Conservation (phyloP, 2,329 filamentous ascomycete species). For the Phaeophleospora eucalypticola region DNA sequence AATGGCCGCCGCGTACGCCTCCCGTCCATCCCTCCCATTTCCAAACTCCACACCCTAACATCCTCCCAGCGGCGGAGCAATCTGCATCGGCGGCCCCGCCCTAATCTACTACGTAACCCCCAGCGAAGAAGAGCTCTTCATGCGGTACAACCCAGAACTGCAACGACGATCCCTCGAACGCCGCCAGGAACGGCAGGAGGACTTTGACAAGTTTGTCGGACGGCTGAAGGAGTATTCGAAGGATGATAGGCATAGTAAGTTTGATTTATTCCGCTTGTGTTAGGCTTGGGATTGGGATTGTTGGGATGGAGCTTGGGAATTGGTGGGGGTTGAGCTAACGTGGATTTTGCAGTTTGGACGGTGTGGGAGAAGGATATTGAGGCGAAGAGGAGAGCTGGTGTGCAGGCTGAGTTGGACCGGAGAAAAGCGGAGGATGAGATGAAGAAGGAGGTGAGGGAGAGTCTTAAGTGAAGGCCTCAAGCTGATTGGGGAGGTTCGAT, state of each 20-base stretch:
- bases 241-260: conserved; percentile 83
- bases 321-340: neutral
- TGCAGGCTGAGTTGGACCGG: conserved; percentile 28
- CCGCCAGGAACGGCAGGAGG: conserved; percentile 69
- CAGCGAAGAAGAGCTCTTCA: conserved; percentile 86
- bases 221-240: conserved; percentile 85
- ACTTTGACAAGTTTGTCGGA: conserved; percentile 83
- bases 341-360: conserved; percentile 31
- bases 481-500: neutral
- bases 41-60: conserved; percentile 2
- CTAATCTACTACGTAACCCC: conserved; percentile 76
- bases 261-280: conserved; percentile 1
- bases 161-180: conserved; percentile 81
- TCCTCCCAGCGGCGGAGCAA: conserved; percentile 58
- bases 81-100: conserved; percentile 80
- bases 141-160: conserved; percentile 87
- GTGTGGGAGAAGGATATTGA: conserved; percentile 33
- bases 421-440: conserved; percentile 29
- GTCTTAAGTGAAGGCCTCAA: conserved; percentile 20
- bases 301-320: neutral
- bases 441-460: conserved; percentile 32
- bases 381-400: conserved; percentile 21
- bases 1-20: conserved; percentile 64
- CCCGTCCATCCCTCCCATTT: conserved; percentile 3
- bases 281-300: neutral